A percentile compares a stretch with the other conserved stretches of the same genome.
Evolutionary conservation across 768 basidiomycete genomes (phyloP).

Genomic region (Gloeophyllum trabeum): DNA sequence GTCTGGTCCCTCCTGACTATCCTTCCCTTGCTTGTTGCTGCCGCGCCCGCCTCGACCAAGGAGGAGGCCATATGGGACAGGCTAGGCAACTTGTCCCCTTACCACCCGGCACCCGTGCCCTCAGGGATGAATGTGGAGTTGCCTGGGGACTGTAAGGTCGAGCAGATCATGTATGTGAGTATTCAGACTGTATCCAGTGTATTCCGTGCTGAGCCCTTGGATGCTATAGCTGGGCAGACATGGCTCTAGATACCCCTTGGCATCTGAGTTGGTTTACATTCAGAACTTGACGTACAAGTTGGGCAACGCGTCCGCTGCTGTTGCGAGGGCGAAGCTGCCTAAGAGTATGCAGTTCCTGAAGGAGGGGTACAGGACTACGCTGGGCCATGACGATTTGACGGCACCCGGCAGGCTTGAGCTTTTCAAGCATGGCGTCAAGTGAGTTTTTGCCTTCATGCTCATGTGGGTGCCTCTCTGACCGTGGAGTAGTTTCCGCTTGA

Average conservation of each 20-base stretch:
- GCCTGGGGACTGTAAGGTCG: conserved; percentile 25
- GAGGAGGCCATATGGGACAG: neutral
- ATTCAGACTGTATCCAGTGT: neutral
- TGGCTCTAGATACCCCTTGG: conserved; percentile 25
- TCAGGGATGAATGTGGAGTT: conserved; percentile 17
- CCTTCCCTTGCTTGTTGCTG: neutral
- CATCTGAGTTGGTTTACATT: conserved; percentile 20
- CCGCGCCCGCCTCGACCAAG: neutral
- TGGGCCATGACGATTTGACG: conserved; percentile 25
- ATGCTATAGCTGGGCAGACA: conserved; percentile 30
- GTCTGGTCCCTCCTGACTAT: no score
- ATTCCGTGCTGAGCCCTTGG: neutral
- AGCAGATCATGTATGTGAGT: conserved; percentile 27
- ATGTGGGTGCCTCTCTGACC: neutral
- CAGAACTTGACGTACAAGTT: conserved; percentile 22
- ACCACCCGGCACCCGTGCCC: conserved; percentile 19
- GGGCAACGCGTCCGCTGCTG: conserved; percentile 11
- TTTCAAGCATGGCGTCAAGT: conserved; percentile 29
- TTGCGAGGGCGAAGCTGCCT: conserved; percentile 19
- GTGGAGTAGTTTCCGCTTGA: conserved; percentile 17
- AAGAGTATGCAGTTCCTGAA: conserved; percentile 23
- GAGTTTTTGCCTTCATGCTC: conserved; percentile 4
- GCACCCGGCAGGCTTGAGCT: conserved; percentile 23
- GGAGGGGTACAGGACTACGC: conserved; percentile 21
- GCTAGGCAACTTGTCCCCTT: conserved; percentile 26